Evolutionary conservation across 192 early-diverging fungal genomes (phyloP).

Genomic region (Dissophora globulifera): DNA sequence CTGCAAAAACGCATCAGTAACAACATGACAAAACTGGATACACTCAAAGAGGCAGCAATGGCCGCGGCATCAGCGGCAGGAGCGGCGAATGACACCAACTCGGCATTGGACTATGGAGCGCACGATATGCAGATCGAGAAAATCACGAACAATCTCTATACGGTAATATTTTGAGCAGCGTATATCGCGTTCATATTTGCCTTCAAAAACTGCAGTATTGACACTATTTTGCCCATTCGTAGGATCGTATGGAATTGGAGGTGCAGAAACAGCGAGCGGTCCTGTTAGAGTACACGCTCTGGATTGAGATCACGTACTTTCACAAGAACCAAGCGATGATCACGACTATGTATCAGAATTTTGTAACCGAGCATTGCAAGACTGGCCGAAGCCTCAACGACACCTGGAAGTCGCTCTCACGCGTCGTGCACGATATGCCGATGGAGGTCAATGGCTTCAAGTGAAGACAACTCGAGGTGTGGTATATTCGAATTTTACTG

Average conservation of each 20-base stretch:
- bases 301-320: slow-evolving; percentile 64
- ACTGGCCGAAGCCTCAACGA: slow-evolving; percentile 57
- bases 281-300: slow-evolving; percentile 63
- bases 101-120: not conserved
- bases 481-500: too few relatives aligned
- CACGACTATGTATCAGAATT: slow-evolving; percentile 67
- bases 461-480: too few relatives aligned
- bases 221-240: not conserved
- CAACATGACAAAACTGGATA: slow-evolving; percentile 56
- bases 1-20: slow-evolving; percentile 62
- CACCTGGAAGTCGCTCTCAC: slow-evolving; percentile 57
- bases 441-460: slow-evolving; percentile 53
- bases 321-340: slow-evolving; percentile 68
- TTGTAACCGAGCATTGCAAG: slow-evolving; percentile 64
- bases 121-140: slow-evolving; percentile 34
- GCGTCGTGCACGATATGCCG: slow-evolving; percentile 60
- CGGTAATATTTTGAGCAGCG: slow-evolving; percentile 11
- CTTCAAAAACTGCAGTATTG: not conserved
- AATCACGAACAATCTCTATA: not conserved
- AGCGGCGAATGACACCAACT: slow-evolving; percentile 12
- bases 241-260: slow-evolving; percentile 64
- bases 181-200: too few relatives aligned
- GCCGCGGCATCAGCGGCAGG: slow-evolving; percentile 12
- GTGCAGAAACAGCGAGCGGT: slow-evolving; percentile 54
- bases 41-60: not conserved